Base-by-base conservation (phyloP, 1,139 yeast genomes). In the Zygosaccharomyces pseudobailii region DNA sequence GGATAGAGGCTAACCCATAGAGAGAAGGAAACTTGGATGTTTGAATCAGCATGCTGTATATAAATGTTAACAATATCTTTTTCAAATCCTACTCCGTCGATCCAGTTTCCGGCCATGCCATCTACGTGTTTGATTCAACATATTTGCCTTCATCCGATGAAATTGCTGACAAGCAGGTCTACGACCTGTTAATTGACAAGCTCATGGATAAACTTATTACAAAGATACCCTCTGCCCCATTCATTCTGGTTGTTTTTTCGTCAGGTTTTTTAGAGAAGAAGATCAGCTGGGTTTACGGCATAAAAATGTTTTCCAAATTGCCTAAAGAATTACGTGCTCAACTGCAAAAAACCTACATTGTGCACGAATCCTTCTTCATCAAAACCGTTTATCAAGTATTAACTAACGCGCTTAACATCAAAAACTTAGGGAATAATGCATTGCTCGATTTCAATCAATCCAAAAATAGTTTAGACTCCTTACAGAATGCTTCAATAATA, bases 321-420 rank as follows among this genome's bases (percentile, higher is more conserved):
- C 81, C 90, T n/a, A 73, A 75, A 19, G 74, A 75, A 10, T 72
- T 76, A 45, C 76, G 78, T 50, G 77, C 78, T 50, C 72, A 78
- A 46, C 68, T 89, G 45, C 71, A 71, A 45, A 83, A 80, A 57
- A 72, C 88, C 3, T 85, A 84, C 55, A 77, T 90, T 35, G 96
- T 92, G 4, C 97, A 92, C 66, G 97, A 90, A 59, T 84, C 87
- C 45, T 89, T 96, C 92, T 79, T 92, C 70, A 79, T 88, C 17
- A 80, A 89, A 57, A 84, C 96, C 0, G 76, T 89, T 32, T 78
- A 87, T 20, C 92, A 87, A 49, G 78, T 88, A 45, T 70, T 87
- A 51, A 73, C 82, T 50, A 86, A 84, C 57, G 75, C 82, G 2
- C 71, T 80, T 57, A 74, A 74, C 43, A 67, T 76, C 48, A 72